These are phyloP conservation scores for Populus ilicifolia DNA, from an alignment of 345 rosid genomes.

Conservation along the genomic window DNA sequence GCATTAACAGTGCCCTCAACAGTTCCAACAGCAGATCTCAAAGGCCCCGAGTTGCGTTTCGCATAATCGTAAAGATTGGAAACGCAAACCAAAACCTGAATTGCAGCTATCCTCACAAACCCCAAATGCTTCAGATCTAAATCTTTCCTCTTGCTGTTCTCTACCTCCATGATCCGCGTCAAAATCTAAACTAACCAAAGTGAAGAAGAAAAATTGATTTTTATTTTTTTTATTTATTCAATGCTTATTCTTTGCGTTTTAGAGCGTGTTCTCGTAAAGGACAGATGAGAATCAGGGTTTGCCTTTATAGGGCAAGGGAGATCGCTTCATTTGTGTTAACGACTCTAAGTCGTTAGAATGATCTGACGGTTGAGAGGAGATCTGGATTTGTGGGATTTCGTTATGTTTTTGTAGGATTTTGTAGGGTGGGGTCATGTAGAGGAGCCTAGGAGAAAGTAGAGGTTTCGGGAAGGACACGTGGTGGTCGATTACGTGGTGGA, in stretches of 20 bases:
- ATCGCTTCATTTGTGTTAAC: background rate
- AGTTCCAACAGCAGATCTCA: constrained; percentile 58
- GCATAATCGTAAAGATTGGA: constrained; percentile 64
- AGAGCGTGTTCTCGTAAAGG: background rate
- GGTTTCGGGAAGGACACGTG: constrained; percentile 49
- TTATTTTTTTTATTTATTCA: background rate
- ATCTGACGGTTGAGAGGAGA: constrained; percentile 39
- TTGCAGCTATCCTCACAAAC: constrained; percentile 57
- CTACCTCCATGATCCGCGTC: constrained; percentile 36
- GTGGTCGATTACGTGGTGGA: constrained; percentile 2
- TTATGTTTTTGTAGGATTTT: background rate
- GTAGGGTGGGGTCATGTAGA: constrained; percentile 14
- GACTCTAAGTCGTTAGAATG: constrained; percentile 16
- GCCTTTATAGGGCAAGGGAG: too few species aligned
- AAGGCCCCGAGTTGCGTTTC: constrained; percentile 73
- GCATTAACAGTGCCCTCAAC: constrained; percentile 67
- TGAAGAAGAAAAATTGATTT: background rate
- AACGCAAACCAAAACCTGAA: constrained; percentile 42
- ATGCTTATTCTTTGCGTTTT: background rate
- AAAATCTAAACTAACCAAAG: too few species aligned
- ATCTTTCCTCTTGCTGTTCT: constrained; percentile 20
- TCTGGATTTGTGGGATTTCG: background rate
- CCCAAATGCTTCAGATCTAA: constrained; percentile 63
- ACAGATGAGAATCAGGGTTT: background rate
- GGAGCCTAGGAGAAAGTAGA: constrained; percentile 24